Base-by-base conservation (phyloP, 1,139 yeast species). In the Entelexis sorbosivorans region DNA sequence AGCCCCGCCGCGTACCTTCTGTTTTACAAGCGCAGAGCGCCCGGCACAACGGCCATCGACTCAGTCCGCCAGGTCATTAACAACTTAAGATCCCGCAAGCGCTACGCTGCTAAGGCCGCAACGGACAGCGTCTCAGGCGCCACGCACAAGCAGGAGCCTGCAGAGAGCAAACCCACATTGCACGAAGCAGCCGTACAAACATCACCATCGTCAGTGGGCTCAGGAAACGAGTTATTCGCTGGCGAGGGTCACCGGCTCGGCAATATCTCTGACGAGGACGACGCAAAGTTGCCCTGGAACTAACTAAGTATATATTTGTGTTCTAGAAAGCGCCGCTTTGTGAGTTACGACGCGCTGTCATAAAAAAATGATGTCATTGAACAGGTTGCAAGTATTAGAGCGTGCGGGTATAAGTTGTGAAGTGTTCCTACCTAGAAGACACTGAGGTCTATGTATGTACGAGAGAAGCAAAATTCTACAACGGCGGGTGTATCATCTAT, bases 1-100 rank as follows among this genome's bases (percentile, higher is more conserved):
- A 74, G 82, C 1, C 81, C 87, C 2, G 87, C 95, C 2, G 98
- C 98, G 0, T 91, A 91, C 64, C 69, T 91, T 57, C 69, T 91
- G 51, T 91, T 91, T 61, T 91, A 91, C 66, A 74, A 93, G 52
- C 79, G 79, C 53, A 73, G 89, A 9, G 10, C n/a, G 2, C 39
- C 38, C 1, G 19, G 33, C 6, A 31, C 35, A 8, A 32, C 29
- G 5, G 29, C n/a, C 19, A 7, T 19, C 3, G 45, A 42, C 9
- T 42, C 45, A 2, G 28, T 32, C 19, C 44, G 44, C 8, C 35
- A 40, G 33, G 44, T 26, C 16, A 19, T 40, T 4, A 5, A 11
- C 3, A 11, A 16, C 5, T 10, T 40, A 26, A 16, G 44, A 17
- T 5, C 22, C 19, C 42, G 31, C 2, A 22, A 38, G 42, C 31